Percentiles rank a stretch among this genome's conserved stretches.
phyloP scores from a whole-genome alignment of 768 basidiomycete species.

The Naganishia vishniacii region DNA sequence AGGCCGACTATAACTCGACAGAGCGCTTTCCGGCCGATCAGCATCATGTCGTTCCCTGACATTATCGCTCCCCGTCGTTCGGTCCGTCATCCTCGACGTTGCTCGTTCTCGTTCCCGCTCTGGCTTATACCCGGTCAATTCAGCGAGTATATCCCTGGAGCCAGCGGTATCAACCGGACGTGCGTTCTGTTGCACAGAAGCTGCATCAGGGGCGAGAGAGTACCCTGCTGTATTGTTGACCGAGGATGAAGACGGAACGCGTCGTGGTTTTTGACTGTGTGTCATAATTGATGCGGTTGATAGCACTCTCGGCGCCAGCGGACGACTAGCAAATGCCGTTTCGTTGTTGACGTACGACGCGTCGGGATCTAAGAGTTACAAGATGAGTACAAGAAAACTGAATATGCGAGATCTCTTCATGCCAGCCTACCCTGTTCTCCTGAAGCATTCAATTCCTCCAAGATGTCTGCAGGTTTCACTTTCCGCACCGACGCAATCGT shows the following conservation, averaged over 20 bases:
- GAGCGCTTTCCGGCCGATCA: slow-evolving; percentile 47
- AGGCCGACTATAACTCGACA: background rate
- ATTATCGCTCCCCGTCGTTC: slow-evolving; percentile 53
- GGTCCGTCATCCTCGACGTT: slow-evolving; percentile 6
- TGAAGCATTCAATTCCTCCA: slow-evolving; percentile 42
- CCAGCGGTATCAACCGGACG: background rate
- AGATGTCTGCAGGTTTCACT: slow-evolving; percentile 35
- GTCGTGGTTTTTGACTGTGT: slow-evolving; percentile 1
- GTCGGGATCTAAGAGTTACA: slow-evolving; percentile 10
- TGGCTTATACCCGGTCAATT: background rate
- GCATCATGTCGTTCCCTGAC: slow-evolving; percentile 63
- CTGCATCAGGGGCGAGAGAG: background rate
- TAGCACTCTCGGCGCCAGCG: slow-evolving; percentile 2
- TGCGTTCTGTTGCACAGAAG: background rate
- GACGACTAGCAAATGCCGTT: slow-evolving; percentile 11
- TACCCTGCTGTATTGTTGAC: background rate
- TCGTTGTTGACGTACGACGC: slow-evolving; percentile 25
- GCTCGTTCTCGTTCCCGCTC: slow-evolving; percentile 4
- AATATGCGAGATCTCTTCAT: no score
- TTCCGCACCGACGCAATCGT: slow-evolving; percentile 44
- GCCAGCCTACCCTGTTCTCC: slow-evolving; percentile 28
- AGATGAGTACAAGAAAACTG: no score
- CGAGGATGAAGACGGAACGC: background rate
- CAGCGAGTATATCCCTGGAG: background rate
- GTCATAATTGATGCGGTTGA: slow-evolving; percentile 24